A percentile compares a stretch with the other conserved stretches of the same genome.
These are phyloP conservation scores for Fonsecaea pugnacius DNA, from an alignment of 2,329 filamentous ascomycete species.

Conservation along the genomic window DNA sequence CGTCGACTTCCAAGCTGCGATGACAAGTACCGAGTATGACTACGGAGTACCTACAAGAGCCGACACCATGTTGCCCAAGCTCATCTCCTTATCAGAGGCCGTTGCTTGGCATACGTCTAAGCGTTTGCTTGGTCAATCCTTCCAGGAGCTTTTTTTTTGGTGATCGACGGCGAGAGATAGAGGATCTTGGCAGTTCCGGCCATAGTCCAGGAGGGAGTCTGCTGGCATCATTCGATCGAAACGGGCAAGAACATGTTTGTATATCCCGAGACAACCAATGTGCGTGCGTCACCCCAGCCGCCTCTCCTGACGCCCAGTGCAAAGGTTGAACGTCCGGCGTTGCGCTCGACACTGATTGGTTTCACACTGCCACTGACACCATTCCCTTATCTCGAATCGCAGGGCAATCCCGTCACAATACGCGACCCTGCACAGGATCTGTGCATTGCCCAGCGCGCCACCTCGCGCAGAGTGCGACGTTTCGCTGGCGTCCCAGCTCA, in stretches of 20 bases:
- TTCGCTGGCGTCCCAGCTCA: background rate
- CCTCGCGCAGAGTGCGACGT: background rate
- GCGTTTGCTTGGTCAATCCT: background rate
- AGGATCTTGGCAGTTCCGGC: background rate
- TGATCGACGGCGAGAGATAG: background rate
- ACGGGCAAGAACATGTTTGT: background rate
- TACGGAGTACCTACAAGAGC: background rate
- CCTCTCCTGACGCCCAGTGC: background rate
- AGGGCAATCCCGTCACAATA: background rate
- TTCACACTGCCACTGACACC: background rate
- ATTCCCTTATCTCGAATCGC: constrained; percentile 7
- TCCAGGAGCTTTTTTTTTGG: background rate
- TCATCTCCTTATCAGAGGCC: background rate
- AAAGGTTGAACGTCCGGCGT: background rate
- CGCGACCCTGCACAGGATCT: background rate
- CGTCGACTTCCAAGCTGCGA: background rate
- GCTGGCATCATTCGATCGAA: background rate
- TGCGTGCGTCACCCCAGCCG: background rate
- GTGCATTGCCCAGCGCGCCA: background rate
- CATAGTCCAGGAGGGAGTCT: background rate
- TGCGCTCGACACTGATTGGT: constrained; percentile 1
- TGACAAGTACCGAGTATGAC: background rate
- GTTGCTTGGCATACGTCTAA: background rate
- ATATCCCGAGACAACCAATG: background rate
- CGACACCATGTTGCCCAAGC: background rate